Evolutionary conservation across 176 grass and related monocot species (phyloP), one percentile per base, ranked within the genome.

Genomic region (Calamus simplicifolius): DNA sequence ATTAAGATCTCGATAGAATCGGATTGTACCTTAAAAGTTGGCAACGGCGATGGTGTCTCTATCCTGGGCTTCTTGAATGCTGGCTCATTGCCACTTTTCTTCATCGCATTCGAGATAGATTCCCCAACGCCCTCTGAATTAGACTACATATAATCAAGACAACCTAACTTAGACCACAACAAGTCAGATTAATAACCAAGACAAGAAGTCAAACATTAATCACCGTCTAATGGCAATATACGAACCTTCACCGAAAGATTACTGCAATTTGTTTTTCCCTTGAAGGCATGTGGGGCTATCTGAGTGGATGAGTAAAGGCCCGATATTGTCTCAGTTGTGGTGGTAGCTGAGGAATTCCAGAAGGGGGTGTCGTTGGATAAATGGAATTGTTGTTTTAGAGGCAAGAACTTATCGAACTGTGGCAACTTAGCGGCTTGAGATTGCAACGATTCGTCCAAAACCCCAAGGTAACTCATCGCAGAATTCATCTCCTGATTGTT

Each of bases 11-110:
- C 6, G 18, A 19, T 43, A 62, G 35, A 43, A 43, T 43, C 35
- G 8, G 35, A 31, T 55, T 16, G n/a, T 78, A 88, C 93, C 84
- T 91, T 97, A 61, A 97, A 92, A 62, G 81, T 83, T 25, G 87
- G 81, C 73, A 78, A 73, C 26, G 81, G 59, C 23, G 86, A 80
- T 54, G 79, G 72, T 75, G 81, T 78, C 57, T 80, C 81, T 19
- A 73, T 80, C 78, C 81, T 97, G 1, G 81, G 59, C 48, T 85
- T 97, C 78, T 92, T 97, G 56, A 85, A 50, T 15, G 48, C 27
- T 53, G 73, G 64, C 29, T 62, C 62, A 16, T 54, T 50, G 27
- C 55, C 56, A 5, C 25, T 63, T 82, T 81, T 85, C 80, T 81
- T 88, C 5, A 61, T 18, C 16, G 78, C 63, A 54, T 60, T 64